Evolutionary conservation across 148 eudicot genomes (phyloP).

Genomic region (Fagopyrum esculentum): DNA sequence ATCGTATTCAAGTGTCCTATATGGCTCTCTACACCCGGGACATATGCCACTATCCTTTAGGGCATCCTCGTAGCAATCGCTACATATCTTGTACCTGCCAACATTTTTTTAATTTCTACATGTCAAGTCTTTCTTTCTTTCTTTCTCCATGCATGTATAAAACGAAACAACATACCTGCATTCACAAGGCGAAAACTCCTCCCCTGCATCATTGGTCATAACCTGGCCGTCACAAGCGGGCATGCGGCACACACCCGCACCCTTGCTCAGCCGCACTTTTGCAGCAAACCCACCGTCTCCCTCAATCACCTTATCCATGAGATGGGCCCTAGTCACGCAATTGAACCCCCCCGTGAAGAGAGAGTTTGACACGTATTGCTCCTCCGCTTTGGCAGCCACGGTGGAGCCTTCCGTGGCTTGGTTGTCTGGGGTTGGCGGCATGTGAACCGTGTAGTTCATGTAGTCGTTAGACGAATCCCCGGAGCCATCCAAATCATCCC

Average conservation of each 20-base stretch:
- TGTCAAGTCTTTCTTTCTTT: too few relatives aligned
- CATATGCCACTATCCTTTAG: constrained; percentile 4
- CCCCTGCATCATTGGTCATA: constrained; percentile 4
- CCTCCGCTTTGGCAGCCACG: constrained; percentile 11
- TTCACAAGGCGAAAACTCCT: constrained; percentile 6
- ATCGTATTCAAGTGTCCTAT: background rate
- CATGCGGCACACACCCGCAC: background rate
- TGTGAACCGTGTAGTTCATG: constrained; percentile 14
- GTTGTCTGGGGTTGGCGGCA: constrained; percentile 11
- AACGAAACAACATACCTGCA: background rate
- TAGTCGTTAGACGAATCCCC: background rate
- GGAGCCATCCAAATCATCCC: background rate
- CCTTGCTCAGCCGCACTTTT: background rate
- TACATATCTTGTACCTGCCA: constrained; percentile 8
- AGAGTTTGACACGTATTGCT: constrained; percentile 14
- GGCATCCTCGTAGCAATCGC: constrained; percentile 10
- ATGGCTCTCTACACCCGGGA: constrained; percentile 12
- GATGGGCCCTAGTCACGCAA: constrained; percentile 15
- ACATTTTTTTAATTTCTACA: too few relatives aligned
- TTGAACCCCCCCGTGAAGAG: constrained; percentile 16
- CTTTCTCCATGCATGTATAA: too few relatives aligned
- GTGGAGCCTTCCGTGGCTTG: background rate
- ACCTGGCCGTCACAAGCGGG: constrained; percentile 12
- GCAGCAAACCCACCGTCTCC: background rate
- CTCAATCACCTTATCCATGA: constrained; percentile 15